phyloP scores from a whole-genome alignment of 2,329 filamentous ascomycete species.

The Seiridium cupressi region DNA sequence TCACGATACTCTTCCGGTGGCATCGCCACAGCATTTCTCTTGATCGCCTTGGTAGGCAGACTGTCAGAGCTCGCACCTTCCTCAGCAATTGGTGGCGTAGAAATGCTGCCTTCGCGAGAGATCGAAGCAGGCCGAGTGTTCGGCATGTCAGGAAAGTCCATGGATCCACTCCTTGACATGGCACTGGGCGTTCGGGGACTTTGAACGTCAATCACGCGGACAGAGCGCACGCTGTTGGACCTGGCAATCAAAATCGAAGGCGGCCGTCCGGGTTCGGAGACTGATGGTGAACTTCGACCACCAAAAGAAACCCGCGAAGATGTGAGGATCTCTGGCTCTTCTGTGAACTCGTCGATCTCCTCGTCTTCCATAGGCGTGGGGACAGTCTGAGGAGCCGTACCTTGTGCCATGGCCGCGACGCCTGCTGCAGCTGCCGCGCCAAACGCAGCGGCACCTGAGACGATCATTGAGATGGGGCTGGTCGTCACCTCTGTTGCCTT shows the following conservation, averaged over 20 bases:
- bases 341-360: constrained; percentile 51
- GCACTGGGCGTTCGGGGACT: constrained; percentile 48
- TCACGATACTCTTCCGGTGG: background rate
- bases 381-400: constrained; percentile 8
- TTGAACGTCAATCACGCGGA: constrained; percentile 56
- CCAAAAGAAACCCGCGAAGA: constrained; percentile 50
- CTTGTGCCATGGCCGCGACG: constrained; percentile 9
- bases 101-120: constrained; percentile 38
- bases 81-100: constrained; percentile 40
- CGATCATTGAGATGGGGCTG: constrained; percentile 12
- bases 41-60: constrained; percentile 11
- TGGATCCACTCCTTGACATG: constrained; percentile 47
- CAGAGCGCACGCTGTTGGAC: constrained; percentile 51
- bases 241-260: constrained; percentile 37
- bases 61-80: constrained; percentile 24
- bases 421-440: constrained; percentile 12
- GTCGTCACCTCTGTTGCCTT: background rate
- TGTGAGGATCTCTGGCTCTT: constrained; percentile 58
- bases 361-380: constrained; percentile 28
- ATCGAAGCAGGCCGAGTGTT: constrained; percentile 26
- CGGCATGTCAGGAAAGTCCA: constrained; percentile 41
- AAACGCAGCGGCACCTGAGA: constrained; percentile 11
- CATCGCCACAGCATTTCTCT: constrained; percentile 11
- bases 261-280: constrained; percentile 43
- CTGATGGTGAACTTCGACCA: constrained; percentile 47